A percentile compares a stretch with the other conserved stretches of the same genome.
phyloP scores from a whole-genome alignment of 768 basidiomycete species.

The Coprinopsis cinerea region DNA sequence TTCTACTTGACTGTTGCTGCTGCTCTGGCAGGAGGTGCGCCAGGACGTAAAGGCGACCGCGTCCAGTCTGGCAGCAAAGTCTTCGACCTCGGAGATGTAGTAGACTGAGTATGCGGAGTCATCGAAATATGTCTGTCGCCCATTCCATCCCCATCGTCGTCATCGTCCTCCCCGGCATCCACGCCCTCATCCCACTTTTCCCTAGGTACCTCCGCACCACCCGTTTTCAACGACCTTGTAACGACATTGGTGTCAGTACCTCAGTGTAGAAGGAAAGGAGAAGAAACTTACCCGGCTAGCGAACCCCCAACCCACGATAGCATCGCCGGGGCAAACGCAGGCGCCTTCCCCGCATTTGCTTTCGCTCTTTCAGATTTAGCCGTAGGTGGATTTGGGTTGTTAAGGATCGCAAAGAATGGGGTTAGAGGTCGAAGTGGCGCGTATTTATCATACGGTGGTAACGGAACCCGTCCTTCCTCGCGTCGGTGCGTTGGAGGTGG shows the following conservation, averaged over 20 bases:
- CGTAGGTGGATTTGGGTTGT: conserved; percentile 66
- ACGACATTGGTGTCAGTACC: too few relatives aligned
- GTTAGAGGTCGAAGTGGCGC: conserved; percentile 64
- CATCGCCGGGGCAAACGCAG: conserved; percentile 76
- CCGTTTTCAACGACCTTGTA: conserved; percentile 75
- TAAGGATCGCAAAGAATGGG: conserved; percentile 74
- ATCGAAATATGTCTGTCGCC: background rate
- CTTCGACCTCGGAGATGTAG: conserved; percentile 26
- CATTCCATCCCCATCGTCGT: background rate
- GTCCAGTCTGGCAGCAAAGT: conserved; percentile 79
- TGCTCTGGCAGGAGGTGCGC: conserved; percentile 55
- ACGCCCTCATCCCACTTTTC: conserved; percentile 83
- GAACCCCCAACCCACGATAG: conserved; percentile 94
- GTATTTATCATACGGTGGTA: conserved; percentile 68
- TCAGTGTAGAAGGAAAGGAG: conserved; percentile 1
- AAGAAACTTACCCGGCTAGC: conserved; percentile 68
- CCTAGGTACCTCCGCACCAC: conserved; percentile 73
- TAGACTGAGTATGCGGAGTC: conserved; percentile 16
- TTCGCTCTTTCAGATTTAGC: conserved; percentile 44
- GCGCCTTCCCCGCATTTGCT: conserved; percentile 75
- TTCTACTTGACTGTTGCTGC: background rate
- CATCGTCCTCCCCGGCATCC: conserved; percentile 24
- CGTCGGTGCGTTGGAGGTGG: conserved; percentile 23
- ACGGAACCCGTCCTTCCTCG: conserved; percentile 20
- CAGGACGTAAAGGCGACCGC: conserved; percentile 49